A percentile compares a stretch with the other conserved stretches of the same genome.
These are phyloP conservation scores for Phaeomoniella chlamydospora DNA, from an alignment of 2,329 filamentous ascomycete species.

Conservation along the genomic window DNA sequence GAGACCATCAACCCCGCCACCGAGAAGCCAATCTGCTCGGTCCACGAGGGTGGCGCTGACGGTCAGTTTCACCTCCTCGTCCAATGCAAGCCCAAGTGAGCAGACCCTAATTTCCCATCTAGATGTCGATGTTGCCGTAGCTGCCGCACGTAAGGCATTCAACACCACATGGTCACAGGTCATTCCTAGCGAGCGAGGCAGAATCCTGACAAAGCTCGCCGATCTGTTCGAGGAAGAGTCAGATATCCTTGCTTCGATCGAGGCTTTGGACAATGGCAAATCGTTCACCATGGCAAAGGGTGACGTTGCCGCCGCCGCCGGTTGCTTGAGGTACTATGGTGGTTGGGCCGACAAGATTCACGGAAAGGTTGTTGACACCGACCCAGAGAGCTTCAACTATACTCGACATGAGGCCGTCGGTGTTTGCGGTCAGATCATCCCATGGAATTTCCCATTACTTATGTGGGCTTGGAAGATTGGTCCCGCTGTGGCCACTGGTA, in stretches of 20 bases:
- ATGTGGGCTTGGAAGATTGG: slow-evolving; percentile 83
- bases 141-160: slow-evolving; percentile 75
- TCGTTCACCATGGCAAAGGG: slow-evolving; percentile 38
- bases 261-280: slow-evolving; percentile 52
- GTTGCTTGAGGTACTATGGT: slow-evolving; percentile 71
- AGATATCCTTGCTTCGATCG: slow-evolving; percentile 64
- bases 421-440: slow-evolving; percentile 80
- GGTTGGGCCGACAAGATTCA: slow-evolving; percentile 88
- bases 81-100: slow-evolving; percentile 1
- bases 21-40: slow-evolving; percentile 71
- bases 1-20: slow-evolving; percentile 81
- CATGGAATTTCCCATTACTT: slow-evolving; percentile 78
- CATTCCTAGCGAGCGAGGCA: slow-evolving; percentile 57
- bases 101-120: too few species aligned
- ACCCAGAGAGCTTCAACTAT: slow-evolving; percentile 70
- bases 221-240: slow-evolving; percentile 65
- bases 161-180: slow-evolving; percentile 55
- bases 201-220: slow-evolving; percentile 60
- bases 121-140: slow-evolving; percentile 58
- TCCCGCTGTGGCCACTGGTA: slow-evolving; percentile 49
- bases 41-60: slow-evolving; percentile 78
- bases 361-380: slow-evolving; percentile 74
- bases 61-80: slow-evolving; percentile 38
- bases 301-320: slow-evolving; percentile 56
- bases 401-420: slow-evolving; percentile 65